Evolutionary conservation across 2,329 filamentous ascomycete species (phyloP).

Genomic region (Aspergillus puulaauensis): DNA sequence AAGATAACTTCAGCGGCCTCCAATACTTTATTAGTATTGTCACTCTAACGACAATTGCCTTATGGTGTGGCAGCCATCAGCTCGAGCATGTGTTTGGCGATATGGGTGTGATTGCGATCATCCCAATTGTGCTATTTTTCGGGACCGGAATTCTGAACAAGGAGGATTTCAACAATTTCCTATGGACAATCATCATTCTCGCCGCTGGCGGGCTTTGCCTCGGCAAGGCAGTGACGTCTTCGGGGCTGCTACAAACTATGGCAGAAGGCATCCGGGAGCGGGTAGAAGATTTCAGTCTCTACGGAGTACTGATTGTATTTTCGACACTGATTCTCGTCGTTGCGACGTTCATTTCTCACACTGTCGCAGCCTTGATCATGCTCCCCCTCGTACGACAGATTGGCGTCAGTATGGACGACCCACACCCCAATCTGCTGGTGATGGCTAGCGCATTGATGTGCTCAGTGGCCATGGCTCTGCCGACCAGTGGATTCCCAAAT

Average conservation of each 20-base stretch:
- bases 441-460: slow-evolving; percentile 97
- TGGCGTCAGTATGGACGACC: slow-evolving; percentile 78
- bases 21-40: slow-evolving; percentile 91
- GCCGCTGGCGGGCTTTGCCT: slow-evolving; percentile 90
- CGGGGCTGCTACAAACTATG: slow-evolving; percentile 85
- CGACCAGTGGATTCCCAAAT: slow-evolving; percentile 95
- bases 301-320: slow-evolving; percentile 84
- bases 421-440: slow-evolving; percentile 89
- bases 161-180: slow-evolving; percentile 99
- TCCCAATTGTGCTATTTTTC: slow-evolving; percentile 94
- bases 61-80: slow-evolving; percentile 93
- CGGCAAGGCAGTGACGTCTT: slow-evolving; percentile 91
- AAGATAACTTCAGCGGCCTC: slow-evolving; percentile 80
- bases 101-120: slow-evolving; percentile 97
- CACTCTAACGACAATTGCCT: slow-evolving; percentile 76
- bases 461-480: slow-evolving; percentile 93
- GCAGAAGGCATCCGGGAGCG: slow-evolving; percentile 71
- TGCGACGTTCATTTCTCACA: slow-evolving; percentile 97
- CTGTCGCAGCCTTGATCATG: slow-evolving; percentile 92
- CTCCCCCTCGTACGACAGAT: slow-evolving; percentile 86
- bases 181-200: slow-evolving; percentile 99
- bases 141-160: slow-evolving; percentile 95
- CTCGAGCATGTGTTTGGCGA: slow-evolving; percentile 87
- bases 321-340: slow-evolving; percentile 81
- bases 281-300: slow-evolving; percentile 78